Evolutionary conservation across 805 yeast genomes (phyloP).

Genomic region (Diddensiella santjacobensis): DNA sequence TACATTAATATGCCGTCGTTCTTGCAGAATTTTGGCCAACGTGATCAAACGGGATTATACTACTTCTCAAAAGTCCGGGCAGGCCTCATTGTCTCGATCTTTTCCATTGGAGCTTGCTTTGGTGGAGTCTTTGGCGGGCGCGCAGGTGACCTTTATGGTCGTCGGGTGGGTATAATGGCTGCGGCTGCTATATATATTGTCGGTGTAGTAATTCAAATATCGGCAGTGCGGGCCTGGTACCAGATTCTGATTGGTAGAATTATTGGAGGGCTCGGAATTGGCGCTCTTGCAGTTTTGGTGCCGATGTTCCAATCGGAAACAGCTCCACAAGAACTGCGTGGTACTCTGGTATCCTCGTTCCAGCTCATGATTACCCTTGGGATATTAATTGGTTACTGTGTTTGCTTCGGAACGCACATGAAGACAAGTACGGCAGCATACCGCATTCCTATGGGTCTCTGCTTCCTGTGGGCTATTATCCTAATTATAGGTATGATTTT

Average conservation of each 20-base stretch:
- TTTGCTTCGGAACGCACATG: slow-evolving; percentile 63
- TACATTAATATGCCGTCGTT: slow-evolving; percentile 54
- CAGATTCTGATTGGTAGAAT: slow-evolving; percentile 63
- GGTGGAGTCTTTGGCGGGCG: slow-evolving; percentile 65
- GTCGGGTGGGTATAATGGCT: slow-evolving; percentile 37
- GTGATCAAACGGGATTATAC: slow-evolving; percentile 32
- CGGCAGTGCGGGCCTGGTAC: slow-evolving; percentile 39
- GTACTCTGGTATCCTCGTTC: slow-evolving; percentile 72
- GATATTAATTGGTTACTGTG: slow-evolving; percentile 62
- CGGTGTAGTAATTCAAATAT: slow-evolving; percentile 50
- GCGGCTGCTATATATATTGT: slow-evolving; percentile 48
- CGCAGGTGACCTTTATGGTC: slow-evolving; percentile 44
- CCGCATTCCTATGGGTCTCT: slow-evolving; percentile 74
- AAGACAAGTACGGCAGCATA: slow-evolving; percentile 48
- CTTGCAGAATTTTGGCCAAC: slow-evolving; percentile 45
- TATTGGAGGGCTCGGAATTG: slow-evolving; percentile 73
- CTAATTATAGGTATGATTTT: slow-evolving; percentile 58
- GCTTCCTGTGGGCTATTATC: slow-evolving; percentile 62
- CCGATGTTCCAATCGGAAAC: slow-evolving; percentile 79
- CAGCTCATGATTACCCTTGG: slow-evolving; percentile 76
- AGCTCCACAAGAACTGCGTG: slow-evolving; percentile 76
- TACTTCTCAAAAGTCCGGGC: slow-evolving; percentile 48
- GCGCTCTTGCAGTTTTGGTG: slow-evolving; percentile 69
- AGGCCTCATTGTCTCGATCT: slow-evolving; percentile 65
- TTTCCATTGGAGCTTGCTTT: slow-evolving; percentile 65